A percentile compares a stretch with the other conserved stretches of the same genome.
phyloP scores from a whole-genome alignment of 768 basidiomycete species.

The Trametes maxima region DNA sequence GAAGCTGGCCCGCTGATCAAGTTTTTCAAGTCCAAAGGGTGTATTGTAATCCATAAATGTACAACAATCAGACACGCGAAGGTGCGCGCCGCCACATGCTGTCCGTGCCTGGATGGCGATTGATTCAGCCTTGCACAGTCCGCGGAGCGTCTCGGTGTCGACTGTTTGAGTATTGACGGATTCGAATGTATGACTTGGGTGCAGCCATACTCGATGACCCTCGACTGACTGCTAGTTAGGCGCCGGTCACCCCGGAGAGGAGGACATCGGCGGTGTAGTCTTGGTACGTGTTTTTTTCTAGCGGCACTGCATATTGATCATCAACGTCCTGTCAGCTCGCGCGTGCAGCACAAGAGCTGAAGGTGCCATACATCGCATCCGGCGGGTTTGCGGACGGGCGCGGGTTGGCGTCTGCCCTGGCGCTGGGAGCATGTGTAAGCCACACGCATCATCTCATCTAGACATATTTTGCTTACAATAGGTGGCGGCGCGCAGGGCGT shows the following conservation, averaged over 20 bases:
- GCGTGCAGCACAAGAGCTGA: conserved; percentile 81
- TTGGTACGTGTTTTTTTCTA: too few relatives aligned
- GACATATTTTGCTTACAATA: conserved; percentile 16
- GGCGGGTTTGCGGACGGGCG: conserved; percentile 89
- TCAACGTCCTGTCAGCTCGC: conserved; percentile 60
- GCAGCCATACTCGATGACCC: background rate
- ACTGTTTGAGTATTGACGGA: conserved; percentile 86
- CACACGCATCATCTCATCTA: background rate
- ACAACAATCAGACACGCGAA: conserved; percentile 86
- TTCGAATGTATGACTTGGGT: conserved; percentile 69
- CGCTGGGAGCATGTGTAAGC: conserved; percentile 79
- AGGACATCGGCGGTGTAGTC: conserved; percentile 87
- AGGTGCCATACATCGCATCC: conserved; percentile 85
- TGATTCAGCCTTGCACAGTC: conserved; percentile 36
- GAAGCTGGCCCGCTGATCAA: conserved; percentile 77
- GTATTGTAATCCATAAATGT: conserved; percentile 89
- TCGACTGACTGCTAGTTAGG: conserved; percentile 45
- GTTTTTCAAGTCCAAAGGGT: conserved; percentile 77
- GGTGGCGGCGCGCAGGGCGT: conserved; percentile 58
- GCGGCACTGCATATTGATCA: conserved; percentile 3
- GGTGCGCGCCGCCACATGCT: conserved; percentile 38
- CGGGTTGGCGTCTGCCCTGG: conserved; percentile 79
- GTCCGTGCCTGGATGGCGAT: background rate
- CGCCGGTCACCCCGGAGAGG: conserved; percentile 93
- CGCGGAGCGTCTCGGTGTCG: conserved; percentile 79